Percentiles rank a stretch among this genome's conserved stretches.
phyloP scores from a whole-genome alignment of 345 rosid species.

The Rhodomyrtus tomentosa region DNA sequence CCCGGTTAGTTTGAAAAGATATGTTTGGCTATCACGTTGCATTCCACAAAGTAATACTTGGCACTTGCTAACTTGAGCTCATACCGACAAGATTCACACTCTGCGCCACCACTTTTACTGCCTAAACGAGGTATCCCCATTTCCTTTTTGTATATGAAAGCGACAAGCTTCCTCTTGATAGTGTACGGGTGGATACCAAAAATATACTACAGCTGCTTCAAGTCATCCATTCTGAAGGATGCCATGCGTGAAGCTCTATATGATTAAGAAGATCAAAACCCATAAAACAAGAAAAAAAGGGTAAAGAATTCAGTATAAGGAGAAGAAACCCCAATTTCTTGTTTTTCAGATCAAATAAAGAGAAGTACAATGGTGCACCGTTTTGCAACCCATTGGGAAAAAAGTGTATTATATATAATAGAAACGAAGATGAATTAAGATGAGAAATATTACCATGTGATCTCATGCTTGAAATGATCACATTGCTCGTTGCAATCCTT shows the following conservation, averaged over 20 bases:
- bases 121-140: neutral
- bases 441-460: neutral
- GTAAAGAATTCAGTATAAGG: neutral
- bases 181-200: neutral
- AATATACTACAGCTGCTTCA: neutral
- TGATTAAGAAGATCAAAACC: neutral
- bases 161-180: neutral
- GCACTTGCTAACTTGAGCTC: neutral
- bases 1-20: neutral
- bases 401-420: neutral
- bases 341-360: neutral
- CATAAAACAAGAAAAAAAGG: neutral
- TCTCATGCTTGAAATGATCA: neutral
- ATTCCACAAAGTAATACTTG: neutral
- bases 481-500: neutral
- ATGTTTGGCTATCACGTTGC: neutral
- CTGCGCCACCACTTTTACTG: neutral
- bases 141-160: neutral
- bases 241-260: neutral
- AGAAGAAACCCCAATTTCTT: neutral
- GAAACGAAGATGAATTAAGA: neutral
- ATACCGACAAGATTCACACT: neutral
- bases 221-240: slow-evolving; percentile 1
- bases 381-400: neutral
- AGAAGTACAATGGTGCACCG: neutral